phyloP scores from a whole-genome alignment of 768 basidiomycete species.

The Dioszegia hungarica region DNA sequence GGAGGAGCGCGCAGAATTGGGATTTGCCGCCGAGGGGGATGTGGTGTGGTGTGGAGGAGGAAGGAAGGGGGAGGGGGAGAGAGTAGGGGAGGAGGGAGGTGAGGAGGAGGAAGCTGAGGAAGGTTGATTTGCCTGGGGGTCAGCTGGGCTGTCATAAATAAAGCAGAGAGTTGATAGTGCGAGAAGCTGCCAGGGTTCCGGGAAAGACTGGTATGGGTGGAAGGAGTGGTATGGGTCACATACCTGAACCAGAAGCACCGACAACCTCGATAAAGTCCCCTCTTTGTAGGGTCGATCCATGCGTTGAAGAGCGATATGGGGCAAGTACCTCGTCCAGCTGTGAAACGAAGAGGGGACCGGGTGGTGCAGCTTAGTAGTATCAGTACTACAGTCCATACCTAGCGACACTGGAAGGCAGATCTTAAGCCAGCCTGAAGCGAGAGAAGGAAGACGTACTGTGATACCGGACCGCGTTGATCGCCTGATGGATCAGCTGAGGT shows the following conservation, averaged over 20 bases:
- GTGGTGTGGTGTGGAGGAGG: neutral
- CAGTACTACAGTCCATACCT: neutral
- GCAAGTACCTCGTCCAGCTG: constrained; percentile 26
- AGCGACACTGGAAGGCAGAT: neutral
- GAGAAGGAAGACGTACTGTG: constrained; percentile 14
- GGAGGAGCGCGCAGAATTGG: constrained; percentile 13
- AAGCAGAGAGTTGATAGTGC: too few relatives aligned
- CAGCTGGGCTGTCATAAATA: too few relatives aligned
- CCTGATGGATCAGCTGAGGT: constrained; percentile 1
- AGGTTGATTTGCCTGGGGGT: constrained; percentile 29
- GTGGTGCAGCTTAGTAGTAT: constrained; percentile 23
- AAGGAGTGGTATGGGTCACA: constrained; percentile 6
- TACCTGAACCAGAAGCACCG: constrained; percentile 34
- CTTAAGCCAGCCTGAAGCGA: neutral
- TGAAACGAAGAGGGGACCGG: constrained; percentile 33
- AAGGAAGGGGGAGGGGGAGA: constrained; percentile 9
- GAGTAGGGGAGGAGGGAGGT: constrained; percentile 29
- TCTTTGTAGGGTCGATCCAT: constrained; percentile 30
- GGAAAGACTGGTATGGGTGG: neutral
- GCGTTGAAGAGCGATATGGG: constrained; percentile 15
- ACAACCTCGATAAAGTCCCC: constrained; percentile 39
- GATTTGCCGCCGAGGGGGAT: constrained; percentile 27
- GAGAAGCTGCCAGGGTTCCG: too few relatives aligned
- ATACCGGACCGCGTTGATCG: constrained; percentile 27
- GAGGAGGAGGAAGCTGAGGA: constrained; percentile 32